Evolutionary conservation across 306 rosid species (phyloP).

Genomic region (Quercus berberidifolia): DNA sequence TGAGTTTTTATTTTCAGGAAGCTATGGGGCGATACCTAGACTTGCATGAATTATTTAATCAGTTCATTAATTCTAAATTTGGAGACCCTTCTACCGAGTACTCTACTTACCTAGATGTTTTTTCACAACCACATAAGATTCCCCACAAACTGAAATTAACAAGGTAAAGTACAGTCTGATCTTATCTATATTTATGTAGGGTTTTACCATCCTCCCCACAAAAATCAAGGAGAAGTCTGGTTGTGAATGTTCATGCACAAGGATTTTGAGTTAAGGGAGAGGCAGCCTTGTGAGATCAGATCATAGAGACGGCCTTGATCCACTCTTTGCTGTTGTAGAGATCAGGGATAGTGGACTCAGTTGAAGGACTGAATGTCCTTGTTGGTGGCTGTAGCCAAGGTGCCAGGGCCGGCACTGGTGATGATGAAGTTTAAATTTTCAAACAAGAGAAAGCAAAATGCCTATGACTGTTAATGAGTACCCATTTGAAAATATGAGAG

Average conservation of each 20-base stretch:
- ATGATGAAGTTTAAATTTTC: neutral
- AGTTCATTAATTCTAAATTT: constrained; percentile 81
- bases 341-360: neutral
- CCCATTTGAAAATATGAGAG: neutral
- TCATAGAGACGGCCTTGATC: neutral
- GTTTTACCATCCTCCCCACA: neutral
- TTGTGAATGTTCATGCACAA: neutral
- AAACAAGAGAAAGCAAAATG: neutral
- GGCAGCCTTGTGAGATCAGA: neutral
- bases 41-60: constrained; percentile 77
- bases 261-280: neutral
- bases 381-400: neutral
- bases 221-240: neutral
- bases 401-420: neutral
- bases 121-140: constrained; percentile 70
- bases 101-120: constrained; percentile 77
- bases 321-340: neutral
- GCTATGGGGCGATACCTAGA: constrained; percentile 84
- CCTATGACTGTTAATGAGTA: neutral
- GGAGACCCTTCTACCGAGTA: constrained; percentile 86
- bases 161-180: constrained; percentile 34
- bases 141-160: constrained; percentile 64
- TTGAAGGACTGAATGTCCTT: neutral
- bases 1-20: constrained; percentile 59
- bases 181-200: neutral